Percentiles rank a stretch among this genome's conserved stretches.
phyloP scores from a whole-genome alignment of 805 yeast species.

The Metschnikowia colocasiae region DNA sequence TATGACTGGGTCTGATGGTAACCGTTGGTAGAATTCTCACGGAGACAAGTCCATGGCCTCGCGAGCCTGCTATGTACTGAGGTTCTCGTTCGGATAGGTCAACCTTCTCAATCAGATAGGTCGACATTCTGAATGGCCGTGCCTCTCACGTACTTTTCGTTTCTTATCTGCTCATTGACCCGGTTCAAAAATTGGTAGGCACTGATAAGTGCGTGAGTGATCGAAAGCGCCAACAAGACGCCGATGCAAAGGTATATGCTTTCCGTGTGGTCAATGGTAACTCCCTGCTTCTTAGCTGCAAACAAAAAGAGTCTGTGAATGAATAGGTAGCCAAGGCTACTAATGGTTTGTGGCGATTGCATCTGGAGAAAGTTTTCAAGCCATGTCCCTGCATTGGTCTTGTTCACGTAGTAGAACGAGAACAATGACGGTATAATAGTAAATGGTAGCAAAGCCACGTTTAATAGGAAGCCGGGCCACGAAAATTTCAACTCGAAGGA shows the following conservation, averaged over 20 bases:
- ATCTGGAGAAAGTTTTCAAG: neutral
- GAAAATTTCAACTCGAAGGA: neutral
- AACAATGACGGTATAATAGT: slow-evolving; percentile 12
- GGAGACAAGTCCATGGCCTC: too few species aligned
- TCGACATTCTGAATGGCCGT: slow-evolving; percentile 47
- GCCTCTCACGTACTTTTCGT: slow-evolving; percentile 55
- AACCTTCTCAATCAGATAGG: neutral
- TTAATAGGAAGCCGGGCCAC: slow-evolving; percentile 14
- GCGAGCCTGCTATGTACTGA: neutral
- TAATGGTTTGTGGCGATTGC: neutral
- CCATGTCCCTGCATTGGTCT: neutral
- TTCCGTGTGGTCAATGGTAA: neutral
- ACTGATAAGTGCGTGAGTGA: neutral
- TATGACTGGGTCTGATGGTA: too few species aligned
- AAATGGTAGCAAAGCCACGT: slow-evolving; percentile 8
- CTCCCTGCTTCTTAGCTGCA: neutral
- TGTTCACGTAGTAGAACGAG: slow-evolving; percentile 4
- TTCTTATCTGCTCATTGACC: slow-evolving; percentile 48
- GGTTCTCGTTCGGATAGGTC: too few species aligned
- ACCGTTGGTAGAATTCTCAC: too few species aligned
- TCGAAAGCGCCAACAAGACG: slow-evolving; percentile 1
- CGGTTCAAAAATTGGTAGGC: slow-evolving; percentile 6
- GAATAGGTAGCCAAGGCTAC: neutral
- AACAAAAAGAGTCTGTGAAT: neutral
- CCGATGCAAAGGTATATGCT: neutral